Evolutionary conservation across 169 alveolate genomes (phyloP), one percentile per base, ranked within the genome.

Genomic region (Plasmodium berghei): DNA sequence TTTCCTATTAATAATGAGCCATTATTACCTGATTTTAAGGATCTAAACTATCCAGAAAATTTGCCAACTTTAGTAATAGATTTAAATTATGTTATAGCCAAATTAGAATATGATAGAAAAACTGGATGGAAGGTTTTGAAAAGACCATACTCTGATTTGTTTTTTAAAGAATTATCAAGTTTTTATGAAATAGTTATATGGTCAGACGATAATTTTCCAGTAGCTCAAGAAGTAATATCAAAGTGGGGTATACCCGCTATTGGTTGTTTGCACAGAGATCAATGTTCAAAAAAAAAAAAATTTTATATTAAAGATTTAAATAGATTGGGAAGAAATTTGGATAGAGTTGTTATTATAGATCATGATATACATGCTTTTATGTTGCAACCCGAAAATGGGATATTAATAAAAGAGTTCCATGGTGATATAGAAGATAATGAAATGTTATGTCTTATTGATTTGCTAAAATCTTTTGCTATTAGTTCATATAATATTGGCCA

Each of bases 121-220:
- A 88, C 86, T 12, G 98, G 98, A 14, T 97, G 98, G 98, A 95
- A 94, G 63, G 96, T 96, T 49, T 88, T 96, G 69, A 97, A 97
- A 87, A 94, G 99, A 22, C 99, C 99, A 18, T 97, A 96, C 55
- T 98, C 97, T 28, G 98, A 96, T 73, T 55, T 89, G 49, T 96
- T 97, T 91, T 95, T 97, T 80, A 88, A 92, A 59, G 97, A 95
- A 40, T 87, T 97, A 58, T 72, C 94, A 10, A 92, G 97, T 87
- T 97, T 96, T 92, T 97, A 93, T 86, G 99, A 97, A 83, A 94
- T 97, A 6, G 99, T 97, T 18, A 91, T 97, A 1, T 97, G 98
- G 99, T 96, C 98, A 24, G 98, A 97, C 56, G 99, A 96, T 56
- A 55, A 93, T 46, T 95, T 93, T 58, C 98, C 98, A 1, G 93